phyloP scores from a whole-genome alignment of 2,329 filamentous ascomycete genomes.

The Graphilbum fragrans region DNA sequence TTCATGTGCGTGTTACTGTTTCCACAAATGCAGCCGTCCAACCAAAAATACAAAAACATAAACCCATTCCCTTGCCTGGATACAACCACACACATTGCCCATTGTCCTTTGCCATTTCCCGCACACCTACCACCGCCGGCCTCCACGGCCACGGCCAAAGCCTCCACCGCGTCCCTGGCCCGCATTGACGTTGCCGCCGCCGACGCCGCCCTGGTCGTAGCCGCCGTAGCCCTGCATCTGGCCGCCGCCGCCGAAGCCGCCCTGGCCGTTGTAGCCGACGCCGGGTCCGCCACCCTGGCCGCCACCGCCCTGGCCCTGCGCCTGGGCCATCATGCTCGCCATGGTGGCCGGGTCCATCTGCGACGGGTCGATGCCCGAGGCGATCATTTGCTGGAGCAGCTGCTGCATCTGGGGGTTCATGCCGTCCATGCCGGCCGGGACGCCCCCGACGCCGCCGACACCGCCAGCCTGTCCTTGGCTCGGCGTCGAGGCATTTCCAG shows the following conservation, averaged over 20 bases:
- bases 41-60: no score
- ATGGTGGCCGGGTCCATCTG: slow-evolving; percentile 52
- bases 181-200: slow-evolving; percentile 18
- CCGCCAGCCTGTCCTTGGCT: no score
- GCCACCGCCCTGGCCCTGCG: slow-evolving; percentile 26
- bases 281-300: slow-evolving; percentile 37
- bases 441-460: neutral
- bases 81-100: neutral
- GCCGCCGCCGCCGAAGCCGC: slow-evolving; percentile 25
- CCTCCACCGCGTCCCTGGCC: slow-evolving; percentile 12
- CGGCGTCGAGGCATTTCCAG: slow-evolving; percentile 22
- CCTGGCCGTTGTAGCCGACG: slow-evolving; percentile 19
- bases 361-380: slow-evolving; percentile 49
- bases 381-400: slow-evolving; percentile 62
- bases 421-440: slow-evolving; percentile 35
- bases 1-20: no score
- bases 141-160: slow-evolving; percentile 20
- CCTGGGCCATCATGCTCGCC: slow-evolving; percentile 46
- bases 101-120: slow-evolving; percentile 9
- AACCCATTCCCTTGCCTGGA: neutral
- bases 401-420: slow-evolving; percentile 54
- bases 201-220: slow-evolving; percentile 23
- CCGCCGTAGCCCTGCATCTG: slow-evolving; percentile 19
- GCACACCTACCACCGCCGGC: slow-evolving; percentile 13
- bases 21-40: no score